Evolutionary conservation across 2,329 filamentous ascomycete species (phyloP).

Genomic region (Fusarium nelsonii): DNA sequence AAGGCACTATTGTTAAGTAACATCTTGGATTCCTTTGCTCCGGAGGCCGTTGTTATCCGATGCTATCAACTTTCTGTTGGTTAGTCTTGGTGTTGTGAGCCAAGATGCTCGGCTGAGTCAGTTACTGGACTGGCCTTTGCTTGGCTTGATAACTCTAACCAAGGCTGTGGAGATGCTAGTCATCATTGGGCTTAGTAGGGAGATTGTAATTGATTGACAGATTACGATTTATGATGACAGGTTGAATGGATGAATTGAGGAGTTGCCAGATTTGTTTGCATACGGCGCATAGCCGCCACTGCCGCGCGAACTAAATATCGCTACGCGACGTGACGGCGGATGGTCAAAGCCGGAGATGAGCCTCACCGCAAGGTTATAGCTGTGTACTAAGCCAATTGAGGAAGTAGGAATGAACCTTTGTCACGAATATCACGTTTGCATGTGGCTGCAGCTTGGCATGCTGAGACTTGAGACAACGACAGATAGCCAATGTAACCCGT

Average conservation of each 20-base stretch:
- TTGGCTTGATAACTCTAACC: conserved; percentile 7
- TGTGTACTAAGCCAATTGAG: background rate
- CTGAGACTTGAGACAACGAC: no score
- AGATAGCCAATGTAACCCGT: background rate
- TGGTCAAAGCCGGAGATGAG: background rate
- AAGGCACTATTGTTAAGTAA: background rate
- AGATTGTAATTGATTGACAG: background rate
- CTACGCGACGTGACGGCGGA: background rate
- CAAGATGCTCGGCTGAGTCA: background rate
- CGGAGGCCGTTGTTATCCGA: background rate
- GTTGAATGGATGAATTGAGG: background rate
- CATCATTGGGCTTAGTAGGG: background rate
- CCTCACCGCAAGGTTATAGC: background rate
- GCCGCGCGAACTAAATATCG: background rate
- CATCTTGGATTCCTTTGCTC: background rate
- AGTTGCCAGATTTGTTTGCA: background rate
- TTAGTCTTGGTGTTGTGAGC: background rate
- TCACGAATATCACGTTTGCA: background rate
- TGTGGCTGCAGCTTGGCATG: background rate
- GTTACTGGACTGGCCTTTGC: background rate
- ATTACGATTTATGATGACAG: background rate
- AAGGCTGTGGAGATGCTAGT: background rate
- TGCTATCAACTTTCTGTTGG: background rate
- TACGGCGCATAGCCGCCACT: background rate
- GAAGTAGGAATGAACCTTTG: background rate